Evolutionary conservation across 164 flowering plant species (phyloP).

Genomic region (Stephania cephalantha): DNA sequence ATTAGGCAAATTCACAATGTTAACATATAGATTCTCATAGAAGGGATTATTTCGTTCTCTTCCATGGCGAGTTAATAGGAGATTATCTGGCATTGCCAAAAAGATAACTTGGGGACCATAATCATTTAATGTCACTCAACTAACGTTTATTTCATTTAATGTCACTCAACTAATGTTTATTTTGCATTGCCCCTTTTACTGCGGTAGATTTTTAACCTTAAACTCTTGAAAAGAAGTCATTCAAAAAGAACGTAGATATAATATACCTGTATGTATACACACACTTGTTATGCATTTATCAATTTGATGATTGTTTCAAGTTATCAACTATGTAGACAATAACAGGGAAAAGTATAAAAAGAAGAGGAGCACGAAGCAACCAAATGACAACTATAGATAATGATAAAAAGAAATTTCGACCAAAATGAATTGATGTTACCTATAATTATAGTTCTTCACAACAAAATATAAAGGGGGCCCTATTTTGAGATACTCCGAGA

Average conservation of each 20-base stretch:
- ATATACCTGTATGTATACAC: too few species aligned
- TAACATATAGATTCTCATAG: too few species aligned
- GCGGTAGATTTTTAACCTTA: not conserved
- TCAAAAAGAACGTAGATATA: too few species aligned
- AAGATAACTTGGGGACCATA: not conserved
- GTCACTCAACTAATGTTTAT: not conserved
- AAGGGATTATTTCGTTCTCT: not conserved
- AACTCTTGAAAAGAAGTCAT: not conserved
- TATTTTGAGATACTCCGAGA: constrained; percentile 80
- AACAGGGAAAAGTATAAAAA: not conserved
- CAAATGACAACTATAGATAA: not conserved
- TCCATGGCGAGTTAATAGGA: not conserved
- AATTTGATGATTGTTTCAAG: too few species aligned
- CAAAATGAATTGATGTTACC: constrained; percentile 34
- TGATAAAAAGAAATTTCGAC: not conserved
- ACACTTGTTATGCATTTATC: too few species aligned
- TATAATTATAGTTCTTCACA: constrained; percentile 85
- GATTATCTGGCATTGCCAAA: not conserved
- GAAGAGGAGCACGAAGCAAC: not conserved
- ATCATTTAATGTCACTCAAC: not conserved
- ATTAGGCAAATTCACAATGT: too few species aligned
- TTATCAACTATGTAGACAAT: too few species aligned
- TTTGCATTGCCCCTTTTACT: not conserved
- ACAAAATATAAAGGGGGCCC: constrained; percentile 97
- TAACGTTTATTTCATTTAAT: not conserved